A percentile compares a stretch with the other conserved stretches of the same genome.
Evolutionary conservation across 331 rosid genomes (phyloP).

Genomic region (Dryas integrifolia): DNA sequence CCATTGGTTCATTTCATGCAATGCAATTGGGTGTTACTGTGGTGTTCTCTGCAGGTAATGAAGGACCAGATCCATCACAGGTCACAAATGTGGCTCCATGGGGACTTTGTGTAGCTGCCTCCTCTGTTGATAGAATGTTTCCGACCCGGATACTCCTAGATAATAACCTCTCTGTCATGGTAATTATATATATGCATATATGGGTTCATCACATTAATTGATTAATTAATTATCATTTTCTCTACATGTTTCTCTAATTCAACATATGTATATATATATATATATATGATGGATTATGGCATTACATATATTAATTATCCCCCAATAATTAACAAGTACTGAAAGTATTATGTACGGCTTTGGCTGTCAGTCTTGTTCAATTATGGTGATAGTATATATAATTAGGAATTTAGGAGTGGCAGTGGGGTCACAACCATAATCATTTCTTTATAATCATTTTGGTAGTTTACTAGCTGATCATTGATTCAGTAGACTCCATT

Average conservation of each 20-base stretch:
- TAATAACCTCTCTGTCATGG: constrained; percentile 32
- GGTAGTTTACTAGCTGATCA: too few species aligned
- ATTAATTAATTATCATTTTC: too few species aligned
- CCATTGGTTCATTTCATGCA: constrained; percentile 56
- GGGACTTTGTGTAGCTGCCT: constrained; percentile 57
- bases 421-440: constrained; percentile 2
- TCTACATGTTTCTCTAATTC: neutral
- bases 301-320: neutral
- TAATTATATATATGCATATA: neutral
- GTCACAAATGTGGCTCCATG: constrained; percentile 53
- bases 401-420: neutral
- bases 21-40: constrained; percentile 54
- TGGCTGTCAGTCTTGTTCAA: neutral
- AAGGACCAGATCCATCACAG: constrained; percentile 42
- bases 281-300: constrained; percentile 2
- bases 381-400: neutral
- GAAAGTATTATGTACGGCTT: neutral
- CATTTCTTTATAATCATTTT: neutral
- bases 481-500: neutral
- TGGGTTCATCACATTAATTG: too few species aligned
- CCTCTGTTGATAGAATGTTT: constrained; percentile 44
- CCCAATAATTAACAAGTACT: neutral
- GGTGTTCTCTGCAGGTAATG: constrained; percentile 55
- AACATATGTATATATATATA: neutral
- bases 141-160: constrained; percentile 36